Percentiles rank a stretch among this genome's conserved stretches.
Evolutionary conservation across 495 filamentous ascomycete species (phyloP).

Genomic region (Melanomma pulvis-pyrius): DNA sequence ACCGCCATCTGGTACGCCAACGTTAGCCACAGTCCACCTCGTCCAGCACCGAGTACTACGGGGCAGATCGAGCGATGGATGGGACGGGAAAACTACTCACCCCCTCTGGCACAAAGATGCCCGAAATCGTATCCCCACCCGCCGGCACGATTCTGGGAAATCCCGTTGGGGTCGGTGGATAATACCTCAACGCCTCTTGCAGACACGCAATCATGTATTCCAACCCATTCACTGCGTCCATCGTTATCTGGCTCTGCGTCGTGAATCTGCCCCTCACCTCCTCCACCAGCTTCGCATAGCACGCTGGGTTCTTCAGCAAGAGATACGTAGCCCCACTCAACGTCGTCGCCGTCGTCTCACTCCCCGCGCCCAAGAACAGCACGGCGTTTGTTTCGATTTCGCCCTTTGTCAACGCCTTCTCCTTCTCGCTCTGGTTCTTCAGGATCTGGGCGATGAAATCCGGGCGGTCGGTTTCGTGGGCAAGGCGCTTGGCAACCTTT

Average conservation of each 20-base stretch:
- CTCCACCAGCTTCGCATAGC: constrained; percentile 43
- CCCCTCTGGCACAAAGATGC: constrained; percentile 40
- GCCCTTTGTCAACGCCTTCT: constrained; percentile 40
- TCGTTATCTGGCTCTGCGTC: constrained; percentile 49
- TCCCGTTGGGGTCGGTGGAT: constrained; percentile 37
- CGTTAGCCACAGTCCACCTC: neutral
- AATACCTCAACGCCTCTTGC: constrained; percentile 38
- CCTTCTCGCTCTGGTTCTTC: constrained; percentile 32
- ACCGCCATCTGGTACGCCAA: constrained; percentile 46
- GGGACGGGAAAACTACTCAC: constrained; percentile 39
- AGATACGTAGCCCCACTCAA: constrained; percentile 55
- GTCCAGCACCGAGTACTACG: neutral
- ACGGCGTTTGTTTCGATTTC: constrained; percentile 51
- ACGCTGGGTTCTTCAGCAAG: constrained; percentile 50
- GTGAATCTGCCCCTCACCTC: constrained; percentile 55
- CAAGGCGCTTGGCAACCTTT: constrained; percentile 26
- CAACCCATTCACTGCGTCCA: constrained; percentile 45
- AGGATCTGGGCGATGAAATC: constrained; percentile 48
- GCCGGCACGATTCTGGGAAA: constrained; percentile 36
- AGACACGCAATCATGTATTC: constrained; percentile 39
- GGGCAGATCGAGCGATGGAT: neutral
- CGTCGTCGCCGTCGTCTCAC: constrained; percentile 60
- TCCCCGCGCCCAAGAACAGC: constrained; percentile 55
- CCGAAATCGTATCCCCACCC: constrained; percentile 37
- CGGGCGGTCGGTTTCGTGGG: constrained; percentile 19